Percentiles rank a stretch among this genome's conserved stretches.
Evolutionary conservation across 345 rosid genomes (phyloP).

Genomic region (Raphanus sativus): DNA sequence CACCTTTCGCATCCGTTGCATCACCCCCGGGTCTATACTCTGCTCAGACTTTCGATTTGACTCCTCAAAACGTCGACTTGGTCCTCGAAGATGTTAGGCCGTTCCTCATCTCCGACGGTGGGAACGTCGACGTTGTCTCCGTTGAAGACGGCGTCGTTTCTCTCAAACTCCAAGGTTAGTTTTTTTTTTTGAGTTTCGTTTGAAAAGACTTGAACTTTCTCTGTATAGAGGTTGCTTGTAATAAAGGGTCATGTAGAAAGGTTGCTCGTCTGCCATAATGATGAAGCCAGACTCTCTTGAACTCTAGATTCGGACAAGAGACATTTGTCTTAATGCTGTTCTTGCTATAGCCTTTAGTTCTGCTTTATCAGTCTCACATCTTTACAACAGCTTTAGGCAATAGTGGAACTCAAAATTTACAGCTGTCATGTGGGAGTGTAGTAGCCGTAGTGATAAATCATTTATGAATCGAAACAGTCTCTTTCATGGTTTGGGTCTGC

Average conservation of each 20-base stretch:
- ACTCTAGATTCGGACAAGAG: too few relatives aligned
- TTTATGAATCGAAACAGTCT: too few relatives aligned
- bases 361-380: background rate
- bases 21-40: conserved; percentile 70
- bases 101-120: conserved; percentile 83
- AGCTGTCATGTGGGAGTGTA: background rate
- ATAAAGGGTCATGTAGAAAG: too few relatives aligned
- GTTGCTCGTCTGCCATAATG: background rate
- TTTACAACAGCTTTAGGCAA: background rate
- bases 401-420: background rate
- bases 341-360: background rate
- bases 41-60: conserved; percentile 74
- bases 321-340: background rate
- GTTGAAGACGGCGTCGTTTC: conserved; percentile 82
- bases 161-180: conserved; percentile 78
- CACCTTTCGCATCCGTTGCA: conserved; percentile 40
- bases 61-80: conserved; percentile 67
- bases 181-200: background rate
- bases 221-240: background rate
- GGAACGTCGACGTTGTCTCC: conserved; percentile 84
- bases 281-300: too few relatives aligned
- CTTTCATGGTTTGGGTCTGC: too few relatives aligned
- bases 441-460: background rate
- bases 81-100: conserved; percentile 93
- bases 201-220: background rate